Evolutionary conservation across 352 stramenopile genomes (phyloP).

Genomic region (Phytophthora constricta): DNA sequence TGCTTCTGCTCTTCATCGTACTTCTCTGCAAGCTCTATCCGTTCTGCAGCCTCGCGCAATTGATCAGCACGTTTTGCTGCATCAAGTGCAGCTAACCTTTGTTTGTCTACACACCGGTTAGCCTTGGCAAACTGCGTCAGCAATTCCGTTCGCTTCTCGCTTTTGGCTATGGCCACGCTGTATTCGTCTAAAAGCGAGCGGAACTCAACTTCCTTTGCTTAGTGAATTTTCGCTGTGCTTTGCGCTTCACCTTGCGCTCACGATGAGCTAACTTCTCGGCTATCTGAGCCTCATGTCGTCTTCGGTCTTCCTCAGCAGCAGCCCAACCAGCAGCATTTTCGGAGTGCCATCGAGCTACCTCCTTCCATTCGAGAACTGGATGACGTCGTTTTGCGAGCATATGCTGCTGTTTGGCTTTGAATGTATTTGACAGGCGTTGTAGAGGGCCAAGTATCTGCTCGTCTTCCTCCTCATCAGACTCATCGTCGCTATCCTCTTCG

Average conservation of each 20-base stretch:
- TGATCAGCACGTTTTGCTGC: conserved; percentile 16
- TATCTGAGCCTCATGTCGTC: conserved; percentile 14
- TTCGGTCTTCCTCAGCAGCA: conserved; percentile 34
- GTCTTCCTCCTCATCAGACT: conserved; percentile 37
- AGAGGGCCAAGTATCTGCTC: conserved; percentile 25
- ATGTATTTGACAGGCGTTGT: conserved; percentile 28
- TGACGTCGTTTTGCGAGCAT: conserved; percentile 51
- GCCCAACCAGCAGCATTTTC: conserved; percentile 44
- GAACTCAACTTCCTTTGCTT: conserved; percentile 58
- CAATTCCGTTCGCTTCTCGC: conserved; percentile 50
- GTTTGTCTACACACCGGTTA: conserved; percentile 29
- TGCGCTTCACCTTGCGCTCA: conserved; percentile 57
- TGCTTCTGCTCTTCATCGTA: conserved; percentile 26
- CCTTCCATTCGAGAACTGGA: conserved; percentile 62
- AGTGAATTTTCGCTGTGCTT: conserved; percentile 48
- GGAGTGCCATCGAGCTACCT: conserved; percentile 39
- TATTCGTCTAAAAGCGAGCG: conserved; percentile 52
- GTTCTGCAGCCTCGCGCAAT: conserved; percentile 21
- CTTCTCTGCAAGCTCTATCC: conserved; percentile 19
- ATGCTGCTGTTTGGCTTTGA: conserved; percentile 48
- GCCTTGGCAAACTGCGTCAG: conserved; percentile 58
- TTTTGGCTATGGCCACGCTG: conserved; percentile 46
- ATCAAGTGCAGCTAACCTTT: conserved; percentile 20
- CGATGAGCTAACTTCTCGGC: conserved; percentile 42
- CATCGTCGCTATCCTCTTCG: conserved; percentile 45